Evolutionary conservation across 345 rosid species (phyloP), one percentile per base, ranked within the genome.

Genomic region (Brassica rapa): DNA sequence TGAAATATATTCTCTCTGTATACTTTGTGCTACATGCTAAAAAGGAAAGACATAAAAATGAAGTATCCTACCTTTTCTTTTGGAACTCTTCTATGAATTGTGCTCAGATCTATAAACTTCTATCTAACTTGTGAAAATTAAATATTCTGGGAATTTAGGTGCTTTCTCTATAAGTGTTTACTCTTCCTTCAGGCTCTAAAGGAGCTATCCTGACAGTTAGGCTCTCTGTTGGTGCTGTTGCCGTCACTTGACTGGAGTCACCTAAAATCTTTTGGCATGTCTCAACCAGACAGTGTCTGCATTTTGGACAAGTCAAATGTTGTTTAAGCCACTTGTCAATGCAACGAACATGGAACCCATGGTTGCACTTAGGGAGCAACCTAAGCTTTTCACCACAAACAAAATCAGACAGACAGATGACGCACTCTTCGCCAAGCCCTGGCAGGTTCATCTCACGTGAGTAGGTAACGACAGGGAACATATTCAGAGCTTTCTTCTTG

Each of bases 311-410:
- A 10, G 96, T 87, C 39, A 91, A 81, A 78, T 89, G 86, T 8
- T 86, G 86, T 67, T 79, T 68, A 24, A 90, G 93, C 93, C 96
- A 90, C 76, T 82, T 84, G 68, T 88, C 93, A 12, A 88, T 86
- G 69, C 95, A 90, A 7, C 70, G 71, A 23, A 87, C 87, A 56
- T 90, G 95, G 74, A 88, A 90, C 0, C 92, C 90, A 32, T 90
- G 95, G 85, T 85, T 84, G 77, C 92, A 90, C 53, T 85, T 86
- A 0, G 93, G 96, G 37, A 90, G 85, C 27, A 89, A 71, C 62
- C 90, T 84, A 8, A 87, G 57, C 12, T 73, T 66, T 11, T 89
- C 93, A 29, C 87, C 86, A 0, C 73, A 10, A 27, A 73, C 66
- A 77, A 84, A 87, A 32, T 85, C 89, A 0, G 89, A 82, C 39